Conservation (phyloP, 2,329 filamentous ascomycete genomes). For the Drechslerella coelobrocha region DNA sequence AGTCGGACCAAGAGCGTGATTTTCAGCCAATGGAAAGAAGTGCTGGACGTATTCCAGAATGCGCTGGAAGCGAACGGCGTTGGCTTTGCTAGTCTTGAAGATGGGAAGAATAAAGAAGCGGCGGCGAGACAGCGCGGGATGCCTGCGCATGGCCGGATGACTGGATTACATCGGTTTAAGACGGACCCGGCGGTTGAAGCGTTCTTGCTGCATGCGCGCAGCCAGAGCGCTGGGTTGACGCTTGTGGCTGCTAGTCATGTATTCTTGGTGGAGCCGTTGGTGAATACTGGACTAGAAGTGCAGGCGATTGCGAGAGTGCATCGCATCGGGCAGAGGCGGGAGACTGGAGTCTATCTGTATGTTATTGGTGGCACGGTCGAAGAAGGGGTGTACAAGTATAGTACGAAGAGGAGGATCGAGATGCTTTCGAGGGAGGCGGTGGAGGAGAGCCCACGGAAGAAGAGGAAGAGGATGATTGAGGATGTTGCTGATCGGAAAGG, state of each 20-base stretch:
- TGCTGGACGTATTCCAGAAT: conserved; percentile 73
- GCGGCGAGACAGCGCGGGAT: conserved; percentile 56
- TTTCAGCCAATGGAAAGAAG: conserved; percentile 90
- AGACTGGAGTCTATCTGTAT: conserved; percentile 95
- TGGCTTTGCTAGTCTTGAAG: conserved; percentile 73
- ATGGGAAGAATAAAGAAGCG: too few relatives aligned
- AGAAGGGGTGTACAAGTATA: conserved; percentile 86
- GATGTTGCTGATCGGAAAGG: conserved; percentile 19
- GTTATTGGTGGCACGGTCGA: conserved; percentile 90
- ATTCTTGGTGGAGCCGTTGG: conserved; percentile 89
- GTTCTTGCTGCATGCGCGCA: conserved; percentile 85
- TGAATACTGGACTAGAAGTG: conserved; percentile 91
- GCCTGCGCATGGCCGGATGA: too few relatives aligned
- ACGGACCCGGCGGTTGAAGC: conserved; percentile 66
- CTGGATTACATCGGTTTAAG: conserved; percentile 79
- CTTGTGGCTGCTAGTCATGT: conserved; percentile 92
- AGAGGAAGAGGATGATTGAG: conserved; percentile 53
- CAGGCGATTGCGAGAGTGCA: conserved; percentile 96
- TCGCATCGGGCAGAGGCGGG: conserved; percentile 84
- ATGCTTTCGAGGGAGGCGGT: conserved; percentile 18
- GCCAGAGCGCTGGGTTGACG: conserved; percentile 80
- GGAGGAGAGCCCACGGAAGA: conserved; percentile 48
- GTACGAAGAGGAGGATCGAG: conserved; percentile 62
- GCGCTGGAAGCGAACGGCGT: conserved; percentile 78
- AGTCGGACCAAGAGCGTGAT: conserved; percentile 91